Conservation (phyloP, 2,329 filamentous ascomycete genomes). For the Xylaria digitata region DNA sequence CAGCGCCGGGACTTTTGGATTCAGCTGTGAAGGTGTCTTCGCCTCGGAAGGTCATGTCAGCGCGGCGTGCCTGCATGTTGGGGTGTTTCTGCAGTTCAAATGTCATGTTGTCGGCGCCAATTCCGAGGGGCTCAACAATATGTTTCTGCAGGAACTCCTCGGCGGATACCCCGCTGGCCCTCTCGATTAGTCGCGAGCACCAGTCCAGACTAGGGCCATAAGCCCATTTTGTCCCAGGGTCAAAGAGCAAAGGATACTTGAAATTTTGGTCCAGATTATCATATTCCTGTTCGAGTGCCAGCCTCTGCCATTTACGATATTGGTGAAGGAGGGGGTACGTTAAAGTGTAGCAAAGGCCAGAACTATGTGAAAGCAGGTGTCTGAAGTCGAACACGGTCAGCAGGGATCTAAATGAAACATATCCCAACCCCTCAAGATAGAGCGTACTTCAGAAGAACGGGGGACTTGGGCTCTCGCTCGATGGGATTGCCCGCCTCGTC, state of each 20-base stretch:
- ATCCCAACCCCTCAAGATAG: not conserved
- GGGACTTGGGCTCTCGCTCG: constrained; percentile 37
- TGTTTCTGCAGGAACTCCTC: constrained; percentile 34
- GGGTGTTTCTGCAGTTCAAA: constrained; percentile 43
- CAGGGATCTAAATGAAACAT: not conserved
- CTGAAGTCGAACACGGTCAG: constrained; percentile 22
- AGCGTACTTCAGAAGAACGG: constrained; percentile 35
- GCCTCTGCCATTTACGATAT: constrained; percentile 35
- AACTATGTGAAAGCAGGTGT: constrained; percentile 34
- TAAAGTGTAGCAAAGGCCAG: constrained; percentile 32
- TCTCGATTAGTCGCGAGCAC: constrained; percentile 32
- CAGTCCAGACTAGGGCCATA: constrained; percentile 35
- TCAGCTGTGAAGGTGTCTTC: constrained; percentile 4
- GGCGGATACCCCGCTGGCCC: constrained; percentile 26
- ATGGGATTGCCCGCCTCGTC: constrained; percentile 37
- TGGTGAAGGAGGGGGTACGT: constrained; percentile 28
- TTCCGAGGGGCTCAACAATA: constrained; percentile 31
- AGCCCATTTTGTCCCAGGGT: constrained; percentile 33
- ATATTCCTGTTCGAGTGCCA: constrained; percentile 19
- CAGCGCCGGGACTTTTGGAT: not conserved
- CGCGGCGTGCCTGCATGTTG: constrained; percentile 36
- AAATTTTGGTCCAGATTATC: constrained; percentile 35
- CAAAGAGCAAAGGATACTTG: constrained; percentile 37
- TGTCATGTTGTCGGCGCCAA: constrained; percentile 37
- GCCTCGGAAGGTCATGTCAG: constrained; percentile 39